Base-by-base conservation (phyloP, 2,329 filamentous ascomycete species). In the Pseudonectria foliicola region DNA sequence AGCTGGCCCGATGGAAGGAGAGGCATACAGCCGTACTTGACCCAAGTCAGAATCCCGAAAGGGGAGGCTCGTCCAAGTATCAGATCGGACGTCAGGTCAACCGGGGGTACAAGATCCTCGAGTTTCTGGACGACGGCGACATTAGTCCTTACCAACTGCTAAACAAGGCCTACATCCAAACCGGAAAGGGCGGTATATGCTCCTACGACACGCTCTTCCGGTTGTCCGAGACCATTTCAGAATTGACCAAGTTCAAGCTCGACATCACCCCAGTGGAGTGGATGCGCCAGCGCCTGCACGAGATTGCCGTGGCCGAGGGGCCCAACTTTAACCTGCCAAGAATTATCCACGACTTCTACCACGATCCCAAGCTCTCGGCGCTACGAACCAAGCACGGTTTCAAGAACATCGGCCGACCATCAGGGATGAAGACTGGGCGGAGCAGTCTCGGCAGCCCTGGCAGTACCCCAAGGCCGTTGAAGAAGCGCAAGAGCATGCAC, bases 171-270 rank as follows among this genome's bases (percentile, higher is more conserved):
- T 73, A 64, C 46, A 68, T 75, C 35, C 50, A 58, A 25, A 54
- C 56, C 0, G 55, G 57, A 7, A 63, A 62, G 36, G 59, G 60
- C 2, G 60, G 57, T 27, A 63, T 64, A 25, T 66, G 59, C 11
- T 70, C 69, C 26, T 77, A 77, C 44, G 73, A 77, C 43, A 77
- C 72, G 0, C 55, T 77, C 3, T 76, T 71, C 46, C 68, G 74
- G 3, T 54, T 78, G 25, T 70, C 67, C 25, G 70, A 74, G 31
- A 67, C 73, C 0, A 60, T 76, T 18, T 64, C 67, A 3, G 71
- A 76, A 49, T 57, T 78, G 29, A 64, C 61, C 35, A 73, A 70
- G 46, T 75, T 74, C 37, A 62, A 66, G 21, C 61, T 76, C 5
- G 68, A 72, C 25, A 57, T 77, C 13, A 63, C 62, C 3, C 72